Percentiles rank a stretch among this genome's conserved stretches.
Conservation (phyloP, 305 asterid species). For the Plantago coronopus region DNA sequence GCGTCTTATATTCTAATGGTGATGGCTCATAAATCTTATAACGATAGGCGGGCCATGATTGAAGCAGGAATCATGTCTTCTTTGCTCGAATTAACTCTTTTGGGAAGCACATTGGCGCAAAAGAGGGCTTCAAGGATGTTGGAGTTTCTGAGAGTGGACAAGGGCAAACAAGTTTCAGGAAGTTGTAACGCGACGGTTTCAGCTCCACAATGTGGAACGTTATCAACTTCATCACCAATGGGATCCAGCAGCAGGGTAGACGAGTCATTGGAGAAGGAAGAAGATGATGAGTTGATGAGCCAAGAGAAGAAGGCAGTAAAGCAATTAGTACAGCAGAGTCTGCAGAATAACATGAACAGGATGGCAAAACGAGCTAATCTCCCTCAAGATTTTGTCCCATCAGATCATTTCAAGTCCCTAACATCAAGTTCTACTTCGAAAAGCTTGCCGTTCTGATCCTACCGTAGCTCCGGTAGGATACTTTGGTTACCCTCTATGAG, state of each 20-base stretch:
- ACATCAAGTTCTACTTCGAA: conserved; percentile 66
- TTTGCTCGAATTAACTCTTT: conserved; percentile 68
- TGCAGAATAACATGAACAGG: conserved; percentile 82
- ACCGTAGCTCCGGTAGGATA: not conserved
- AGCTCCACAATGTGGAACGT: conserved; percentile 42
- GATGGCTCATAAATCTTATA: conserved; percentile 80
- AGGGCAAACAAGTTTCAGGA: conserved; percentile 66
- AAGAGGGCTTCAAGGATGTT: conserved; percentile 81
- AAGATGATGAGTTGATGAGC: conserved; percentile 45
- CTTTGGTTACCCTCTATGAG: not conserved
- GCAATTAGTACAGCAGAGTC: conserved; percentile 80
- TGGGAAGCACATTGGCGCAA: conserved; percentile 78
- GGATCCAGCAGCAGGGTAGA: conserved; percentile 15
- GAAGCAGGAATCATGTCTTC: conserved; percentile 75
- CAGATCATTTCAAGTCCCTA: conserved; percentile 68
- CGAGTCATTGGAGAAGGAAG: conserved; percentile 24
- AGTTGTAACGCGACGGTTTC: conserved; percentile 28
- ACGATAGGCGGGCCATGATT: conserved; percentile 71
- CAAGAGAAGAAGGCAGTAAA: conserved; percentile 78
- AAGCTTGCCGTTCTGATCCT: conserved; percentile 70
- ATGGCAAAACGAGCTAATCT: conserved; percentile 83
- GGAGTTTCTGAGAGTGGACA: conserved; percentile 64
- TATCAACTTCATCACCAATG: conserved; percentile 18
- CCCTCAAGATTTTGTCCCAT: conserved; percentile 77
- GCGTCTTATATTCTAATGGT: conserved; percentile 79